Percentiles rank a stretch among this genome's conserved stretches.
Conservation (phyloP, 2,329 filamentous ascomycete species). For the Neurospora crassa region DNA sequence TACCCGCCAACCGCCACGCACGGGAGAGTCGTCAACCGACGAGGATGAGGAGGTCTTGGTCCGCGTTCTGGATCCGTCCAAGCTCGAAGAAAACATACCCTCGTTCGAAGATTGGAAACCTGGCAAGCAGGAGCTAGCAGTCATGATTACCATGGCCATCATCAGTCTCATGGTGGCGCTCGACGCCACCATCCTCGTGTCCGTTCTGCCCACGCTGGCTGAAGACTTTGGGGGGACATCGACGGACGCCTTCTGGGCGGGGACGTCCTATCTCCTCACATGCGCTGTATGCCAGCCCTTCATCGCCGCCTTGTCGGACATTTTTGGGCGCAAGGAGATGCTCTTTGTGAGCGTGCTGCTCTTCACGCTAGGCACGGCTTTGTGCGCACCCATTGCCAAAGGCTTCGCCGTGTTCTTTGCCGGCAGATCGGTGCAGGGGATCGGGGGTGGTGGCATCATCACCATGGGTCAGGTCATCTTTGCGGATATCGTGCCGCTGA, state of each 20-base stretch:
- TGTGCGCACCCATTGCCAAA: constrained; percentile 27
- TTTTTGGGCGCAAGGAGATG: constrained; percentile 37
- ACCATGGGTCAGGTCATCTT: constrained; percentile 30
- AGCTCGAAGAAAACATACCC: not conserved
- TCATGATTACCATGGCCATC: constrained; percentile 31
- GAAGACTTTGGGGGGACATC: constrained; percentile 24
- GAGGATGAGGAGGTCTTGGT: not conserved
- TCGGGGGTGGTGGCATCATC: constrained; percentile 32
- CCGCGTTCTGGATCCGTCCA: not conserved
- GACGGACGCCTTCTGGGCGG: constrained; percentile 37
- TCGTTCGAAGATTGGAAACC: constrained; percentile 25
- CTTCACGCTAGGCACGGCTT: constrained; percentile 33
- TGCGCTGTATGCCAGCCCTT: constrained; percentile 33
- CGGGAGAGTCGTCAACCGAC: not conserved
- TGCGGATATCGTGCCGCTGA: constrained; percentile 32
- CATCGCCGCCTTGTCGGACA: constrained; percentile 31
- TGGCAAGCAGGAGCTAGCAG: constrained; percentile 28
- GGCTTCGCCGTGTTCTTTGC: constrained; percentile 25
- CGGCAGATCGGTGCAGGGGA: constrained; percentile 30
- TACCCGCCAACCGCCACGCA: not conserved
- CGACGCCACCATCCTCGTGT: constrained; percentile 37
- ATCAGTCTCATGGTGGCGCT: constrained; percentile 39
- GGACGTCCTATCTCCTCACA: constrained; percentile 36
- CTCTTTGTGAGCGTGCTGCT: constrained; percentile 32
- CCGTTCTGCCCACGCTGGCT: constrained; percentile 31